phyloP scores from a whole-genome alignment of 257 asterid genomes.

The Forsythia suspensa region DNA sequence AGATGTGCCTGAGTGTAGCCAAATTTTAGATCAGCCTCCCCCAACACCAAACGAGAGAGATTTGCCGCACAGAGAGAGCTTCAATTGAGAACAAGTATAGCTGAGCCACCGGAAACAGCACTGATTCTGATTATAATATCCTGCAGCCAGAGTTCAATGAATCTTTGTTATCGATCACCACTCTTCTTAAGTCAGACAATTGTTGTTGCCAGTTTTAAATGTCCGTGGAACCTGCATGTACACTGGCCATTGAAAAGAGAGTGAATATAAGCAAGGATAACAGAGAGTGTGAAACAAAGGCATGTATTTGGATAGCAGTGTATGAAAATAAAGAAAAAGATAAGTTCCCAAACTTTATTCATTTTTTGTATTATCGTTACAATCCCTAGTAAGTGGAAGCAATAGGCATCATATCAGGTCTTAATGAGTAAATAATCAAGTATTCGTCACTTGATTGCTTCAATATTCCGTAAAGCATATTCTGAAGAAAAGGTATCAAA shows the following conservation, averaged over 20 bases:
- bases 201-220: conserved; percentile 13
- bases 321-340: neutral
- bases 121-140: conserved; percentile 1
- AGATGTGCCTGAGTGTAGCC: conserved; percentile 53
- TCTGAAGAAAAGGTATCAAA: neutral
- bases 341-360: neutral
- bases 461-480: neutral
- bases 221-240: conserved; percentile 34
- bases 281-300: neutral
- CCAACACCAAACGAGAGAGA: conserved; percentile 33
- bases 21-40: conserved; percentile 26
- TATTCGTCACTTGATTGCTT: neutral
- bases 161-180: conserved; percentile 29
- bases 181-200: conserved; percentile 9
- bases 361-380: neutral
- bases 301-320: neutral
- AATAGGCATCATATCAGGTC: neutral
- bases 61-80: conserved; percentile 26
- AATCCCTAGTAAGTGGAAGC: neutral
- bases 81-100: conserved; percentile 20
- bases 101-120: neutral
- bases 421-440: neutral
- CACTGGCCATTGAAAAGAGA: conserved; percentile 14
- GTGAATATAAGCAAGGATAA: neutral
- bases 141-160: conserved; percentile 11